Base-by-base conservation (phyloP, 2,329 filamentous ascomycete genomes). In the Cryphonectria carpinicola region DNA sequence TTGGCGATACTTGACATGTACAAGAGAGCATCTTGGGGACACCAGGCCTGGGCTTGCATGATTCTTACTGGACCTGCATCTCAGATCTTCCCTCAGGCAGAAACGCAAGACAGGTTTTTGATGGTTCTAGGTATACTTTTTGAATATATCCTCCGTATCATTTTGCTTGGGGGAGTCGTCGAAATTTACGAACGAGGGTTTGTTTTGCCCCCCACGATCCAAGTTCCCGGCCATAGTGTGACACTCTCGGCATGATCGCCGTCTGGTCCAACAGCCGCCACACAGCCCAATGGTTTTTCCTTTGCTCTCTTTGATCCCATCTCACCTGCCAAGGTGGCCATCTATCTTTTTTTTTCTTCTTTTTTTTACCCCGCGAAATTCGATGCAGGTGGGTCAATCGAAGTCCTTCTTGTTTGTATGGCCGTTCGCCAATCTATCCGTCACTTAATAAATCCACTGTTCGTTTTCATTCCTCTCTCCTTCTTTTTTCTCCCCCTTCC, bases 211-310 rank as follows among this genome's bases (percentile, higher is more conserved):
- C 46, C 32, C 35, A 22, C 25, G 2, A 19, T 54, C 37, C 14
- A 32, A 39, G 10, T 39, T 25, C n/a, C 65, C 65, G 65, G 32
- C 8, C n/a, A 13, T 70, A 32, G 69, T 65, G 69, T 67, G 65
- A 70, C 69, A 49, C 32, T 25, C 64, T 49, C 69, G 49, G 65
- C 62, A 25, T 70, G 69, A 70, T 70, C 69, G 61, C 63, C 69
- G 49, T 65, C 65, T 66, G 32, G 49, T 37, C 65, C 61, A 58
- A 58, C 62, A 58, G 25, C 25, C 13, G 25, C 52, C 52, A 58
- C 28, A 25, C 41, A 43, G 43, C 58, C 54, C 65, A 32, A 67
- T 41, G 65, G 37, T 35, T n/a, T 22, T 39, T n/a, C 19, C 62
- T 22, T 39, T 22, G 41, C 5, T 61, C 43, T 66, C 6, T 37